These are phyloP conservation scores for Sugiyamaella americana DNA, from an alignment of 805 yeast genomes.

Conservation along the genomic window DNA sequence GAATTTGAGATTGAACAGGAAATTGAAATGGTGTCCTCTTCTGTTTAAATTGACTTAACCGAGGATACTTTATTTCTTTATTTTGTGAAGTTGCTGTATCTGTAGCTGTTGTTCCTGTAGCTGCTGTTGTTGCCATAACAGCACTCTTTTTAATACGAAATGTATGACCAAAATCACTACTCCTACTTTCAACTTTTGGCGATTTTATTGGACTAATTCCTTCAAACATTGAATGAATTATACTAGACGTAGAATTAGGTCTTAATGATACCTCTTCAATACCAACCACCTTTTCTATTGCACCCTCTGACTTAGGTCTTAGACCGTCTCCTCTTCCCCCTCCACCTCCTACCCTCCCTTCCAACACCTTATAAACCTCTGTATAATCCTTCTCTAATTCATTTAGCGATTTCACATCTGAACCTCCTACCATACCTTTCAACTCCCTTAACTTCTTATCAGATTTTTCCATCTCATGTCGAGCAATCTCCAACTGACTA, in stretches of 20 bases:
- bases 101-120: background rate
- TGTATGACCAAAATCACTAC: background rate
- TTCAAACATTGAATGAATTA: background rate
- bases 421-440: background rate
- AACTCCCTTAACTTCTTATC: background rate
- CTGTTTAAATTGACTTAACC: no score
- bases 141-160: background rate
- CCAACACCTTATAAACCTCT: no score
- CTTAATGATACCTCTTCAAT: no score
- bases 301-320: no score
- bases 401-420: background rate
- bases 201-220: constrained; percentile 5
- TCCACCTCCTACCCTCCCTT: no score
- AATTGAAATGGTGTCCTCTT: no score
- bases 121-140: background rate
- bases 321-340: no score
- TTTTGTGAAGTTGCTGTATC: background rate
- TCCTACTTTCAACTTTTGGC: background rate
- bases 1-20: background rate
- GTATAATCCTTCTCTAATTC: background rate
- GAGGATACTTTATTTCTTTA: no score
- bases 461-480: background rate
- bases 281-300: no score
- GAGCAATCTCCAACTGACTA: background rate
- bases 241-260: background rate